Evolutionary conservation across 129 eudicot genomes (phyloP).

Genomic region (Tagetes erecta): DNA sequence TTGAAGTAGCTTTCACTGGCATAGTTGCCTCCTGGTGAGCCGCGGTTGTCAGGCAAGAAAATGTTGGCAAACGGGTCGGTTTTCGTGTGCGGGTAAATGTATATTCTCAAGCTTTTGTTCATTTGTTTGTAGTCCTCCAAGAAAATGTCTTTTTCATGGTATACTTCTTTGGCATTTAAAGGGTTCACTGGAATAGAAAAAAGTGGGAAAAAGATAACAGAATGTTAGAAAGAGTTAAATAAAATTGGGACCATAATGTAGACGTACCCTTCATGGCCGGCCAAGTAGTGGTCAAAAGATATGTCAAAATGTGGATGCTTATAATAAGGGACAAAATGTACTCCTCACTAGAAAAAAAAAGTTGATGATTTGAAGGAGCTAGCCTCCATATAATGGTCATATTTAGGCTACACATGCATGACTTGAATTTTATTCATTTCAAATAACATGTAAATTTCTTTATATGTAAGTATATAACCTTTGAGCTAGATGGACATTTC

Average conservation of each 20-base stretch:
- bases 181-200: conserved; percentile 30
- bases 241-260: conserved; percentile 14
- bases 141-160: conserved; percentile 61
- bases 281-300: background rate
- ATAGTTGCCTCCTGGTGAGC: conserved; percentile 73
- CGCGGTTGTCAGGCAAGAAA: conserved; percentile 44
- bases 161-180: conserved; percentile 36
- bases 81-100: conserved; percentile 54
- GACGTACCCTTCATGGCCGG: background rate
- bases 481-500: background rate
- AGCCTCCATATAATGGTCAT: background rate
- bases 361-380: conserved; percentile 12
- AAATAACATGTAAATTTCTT: background rate
- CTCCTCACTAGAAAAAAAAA: background rate
- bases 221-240: conserved; percentile 9
- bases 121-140: conserved; percentile 61
- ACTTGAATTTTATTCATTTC: background rate
- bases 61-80: conserved; percentile 73
- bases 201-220: background rate
- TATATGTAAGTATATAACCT: background rate
- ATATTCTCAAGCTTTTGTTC: conserved; percentile 65
- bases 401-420: background rate
- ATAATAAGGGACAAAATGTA: conserved; percentile 11
- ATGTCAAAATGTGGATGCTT: conserved; percentile 12
- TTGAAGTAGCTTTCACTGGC: conserved; percentile 94